Percentiles rank a stretch among this genome's conserved stretches.
These are phyloP conservation scores for Tanozyma kutaoensis DNA, from an alignment of 805 yeast species.

Conservation along the genomic window DNA sequence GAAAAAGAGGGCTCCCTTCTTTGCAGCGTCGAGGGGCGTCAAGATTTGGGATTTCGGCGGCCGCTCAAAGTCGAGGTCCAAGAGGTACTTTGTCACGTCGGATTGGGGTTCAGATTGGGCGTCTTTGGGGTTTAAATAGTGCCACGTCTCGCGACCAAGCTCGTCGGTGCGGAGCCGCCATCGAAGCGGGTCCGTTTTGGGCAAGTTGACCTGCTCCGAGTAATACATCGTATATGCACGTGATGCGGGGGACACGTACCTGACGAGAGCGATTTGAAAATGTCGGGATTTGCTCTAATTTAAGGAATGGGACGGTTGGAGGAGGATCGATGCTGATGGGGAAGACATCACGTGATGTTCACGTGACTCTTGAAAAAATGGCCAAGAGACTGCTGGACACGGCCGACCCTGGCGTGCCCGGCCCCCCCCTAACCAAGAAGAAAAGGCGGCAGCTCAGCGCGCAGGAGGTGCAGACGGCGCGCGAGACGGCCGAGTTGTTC, in stretches of 20 bases:
- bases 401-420: no score
- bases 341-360: no score
- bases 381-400: no score
- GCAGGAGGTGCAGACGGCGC: constrained; percentile 80
- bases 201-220: constrained; percentile 61
- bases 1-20: constrained; percentile 64
- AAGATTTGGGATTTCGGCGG: constrained; percentile 25
- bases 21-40: constrained; percentile 48
- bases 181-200: constrained; percentile 49
- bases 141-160: constrained; percentile 78
- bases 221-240: no score
- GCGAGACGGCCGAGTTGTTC: constrained; percentile 90
- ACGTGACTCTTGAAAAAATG: no score
- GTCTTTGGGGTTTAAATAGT: constrained; percentile 34
- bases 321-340: no score
- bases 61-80: constrained; percentile 24
- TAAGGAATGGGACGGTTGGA: no score
- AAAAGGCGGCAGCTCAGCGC: constrained; percentile 36
- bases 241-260: no score
- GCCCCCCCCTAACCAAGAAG: constrained; percentile 16
- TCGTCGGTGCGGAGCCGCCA: constrained; percentile 70
- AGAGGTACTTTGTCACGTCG: constrained; percentile 40
- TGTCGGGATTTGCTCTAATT: no score
- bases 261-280: no score
- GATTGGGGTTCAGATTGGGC: constrained; percentile 34